phyloP scores from a whole-genome alignment of 228 moss, liverwort and hornwort genomes.

The Sphagnum fallax region DNA sequence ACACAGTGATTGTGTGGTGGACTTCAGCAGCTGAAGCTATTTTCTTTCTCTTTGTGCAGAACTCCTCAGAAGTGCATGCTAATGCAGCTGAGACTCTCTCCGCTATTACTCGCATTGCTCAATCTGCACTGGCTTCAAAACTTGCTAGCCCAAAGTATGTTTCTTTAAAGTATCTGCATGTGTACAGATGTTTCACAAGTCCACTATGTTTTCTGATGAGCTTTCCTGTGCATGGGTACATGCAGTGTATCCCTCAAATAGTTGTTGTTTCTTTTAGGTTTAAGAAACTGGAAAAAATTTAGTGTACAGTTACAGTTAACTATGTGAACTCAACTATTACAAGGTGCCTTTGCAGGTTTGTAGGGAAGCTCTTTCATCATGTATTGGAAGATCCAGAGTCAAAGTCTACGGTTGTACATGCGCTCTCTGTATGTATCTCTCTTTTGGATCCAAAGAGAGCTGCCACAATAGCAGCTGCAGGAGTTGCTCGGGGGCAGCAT shows the following conservation, averaged over 20 bases:
- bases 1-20: too few relatives aligned
- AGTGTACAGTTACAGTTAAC: too few relatives aligned
- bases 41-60: conserved; percentile 12
- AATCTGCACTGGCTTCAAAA: conserved; percentile 55
- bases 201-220: too few relatives aligned
- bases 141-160: conserved; percentile 46
- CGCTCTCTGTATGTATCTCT: conserved; percentile 46
- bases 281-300: too few relatives aligned
- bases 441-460: conserved; percentile 60
- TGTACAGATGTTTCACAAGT: too few relatives aligned
- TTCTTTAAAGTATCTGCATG: background rate
- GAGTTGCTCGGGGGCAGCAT: conserved; percentile 35
- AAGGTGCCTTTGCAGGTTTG: conserved; percentile 25
- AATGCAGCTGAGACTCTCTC: conserved; percentile 61
- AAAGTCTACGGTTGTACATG: conserved; percentile 47
- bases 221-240: too few relatives aligned
- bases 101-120: conserved; percentile 53
- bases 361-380: conserved; percentile 45
- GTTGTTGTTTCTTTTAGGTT: too few relatives aligned
- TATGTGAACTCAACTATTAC: too few relatives aligned
- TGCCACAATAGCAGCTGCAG: conserved; percentile 39
- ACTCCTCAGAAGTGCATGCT: conserved; percentile 53
- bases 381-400: conserved; percentile 51
- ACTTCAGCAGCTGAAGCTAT: background rate
- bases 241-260: too few relatives aligned